Base-by-base conservation (phyloP, 23 red algal genomes). In the Gracilaria gracilis region DNA sequence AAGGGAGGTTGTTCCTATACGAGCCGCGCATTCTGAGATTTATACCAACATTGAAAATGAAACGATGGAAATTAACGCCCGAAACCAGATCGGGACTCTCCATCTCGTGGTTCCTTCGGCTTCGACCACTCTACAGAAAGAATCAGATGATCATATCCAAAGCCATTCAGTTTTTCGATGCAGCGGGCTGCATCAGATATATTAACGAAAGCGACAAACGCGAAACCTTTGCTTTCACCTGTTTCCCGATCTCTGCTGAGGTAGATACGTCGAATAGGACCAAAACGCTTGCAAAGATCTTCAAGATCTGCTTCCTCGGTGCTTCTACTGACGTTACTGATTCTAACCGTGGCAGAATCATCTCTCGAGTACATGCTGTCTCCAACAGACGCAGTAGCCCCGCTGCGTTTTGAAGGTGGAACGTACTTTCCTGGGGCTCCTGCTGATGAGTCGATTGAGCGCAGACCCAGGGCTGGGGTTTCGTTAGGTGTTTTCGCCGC, bases 101-200 rank as follows among this genome's bases (percentile, higher is more conserved):
- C 88, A 67, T 84, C 85, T 46, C 81, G 76, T n/a, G 84, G 84
- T 85, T 97, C 95, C 53, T 83, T 95, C 33, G 97, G 97, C 49
- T 95, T 90, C 21, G 94, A 93, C 97, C 97, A 99, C 61, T 99
- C 97, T 61, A 96, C 94, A 13, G 79, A 88, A 27, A 99, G 81
- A 86, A 99, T 99, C 33, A 99, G 77, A 64, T 99, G 97, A 67
- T 96, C 97, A 65, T 99, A 99, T 28, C 94, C 94, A 75, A 80
- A 95, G 33, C 97, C 97, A 61, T 99, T 82, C 47, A 99, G 88
- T 88, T 88, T 99, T 59, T 91, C 89, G 59, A 99, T 96, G 54
- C 90, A 94, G 48, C 73, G 76, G 44, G 75, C 77, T 28, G 97
- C 97, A 58, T 93, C 90, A 13, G 80, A 50, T 23, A 51, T 72